These are phyloP conservation scores for Pseudozyma pruni DNA, from an alignment of 1,284 basidiomycete species.

Conservation along the genomic window DNA sequence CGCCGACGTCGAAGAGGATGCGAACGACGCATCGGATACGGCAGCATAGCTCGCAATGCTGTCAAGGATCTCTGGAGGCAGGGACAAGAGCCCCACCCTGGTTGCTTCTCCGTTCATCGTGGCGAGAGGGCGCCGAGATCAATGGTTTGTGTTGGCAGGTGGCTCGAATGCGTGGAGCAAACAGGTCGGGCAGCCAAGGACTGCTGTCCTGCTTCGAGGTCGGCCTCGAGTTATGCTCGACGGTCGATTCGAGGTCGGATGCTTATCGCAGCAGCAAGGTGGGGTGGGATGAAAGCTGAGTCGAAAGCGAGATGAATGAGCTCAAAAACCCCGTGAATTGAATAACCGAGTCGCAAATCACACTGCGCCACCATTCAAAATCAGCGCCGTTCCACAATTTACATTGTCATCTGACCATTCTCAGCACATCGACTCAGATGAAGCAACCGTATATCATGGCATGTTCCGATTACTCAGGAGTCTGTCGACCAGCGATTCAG, in stretches of 20 bases:
- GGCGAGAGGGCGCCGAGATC: neutral
- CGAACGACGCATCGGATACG: conserved; percentile 19
- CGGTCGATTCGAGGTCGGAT: neutral
- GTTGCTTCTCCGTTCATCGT: conserved; percentile 19
- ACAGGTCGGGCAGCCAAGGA: no score
- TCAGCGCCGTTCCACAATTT: no score
- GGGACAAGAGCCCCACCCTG: conserved; percentile 23
- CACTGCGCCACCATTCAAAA: no score
- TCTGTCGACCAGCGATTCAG: no score
- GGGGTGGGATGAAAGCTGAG: neutral
- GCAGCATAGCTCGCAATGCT: conserved; percentile 53
- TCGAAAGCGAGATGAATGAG: no score
- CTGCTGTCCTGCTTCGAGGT: neutral
- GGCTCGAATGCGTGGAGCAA: no score
- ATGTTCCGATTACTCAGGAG: no score
- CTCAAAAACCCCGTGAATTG: neutral
- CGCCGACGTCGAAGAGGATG: conserved; percentile 24
- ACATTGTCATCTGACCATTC: no score
- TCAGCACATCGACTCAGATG: no score
- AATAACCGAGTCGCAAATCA: neutral
- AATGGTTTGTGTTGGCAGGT: neutral
- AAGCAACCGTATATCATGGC: no score
- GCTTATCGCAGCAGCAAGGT: neutral
- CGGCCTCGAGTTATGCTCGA: neutral
- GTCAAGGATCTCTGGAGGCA: conserved; percentile 58